Conservation (phyloP, 306 rosid species). For the Astragalus glycyphyllos region DNA sequence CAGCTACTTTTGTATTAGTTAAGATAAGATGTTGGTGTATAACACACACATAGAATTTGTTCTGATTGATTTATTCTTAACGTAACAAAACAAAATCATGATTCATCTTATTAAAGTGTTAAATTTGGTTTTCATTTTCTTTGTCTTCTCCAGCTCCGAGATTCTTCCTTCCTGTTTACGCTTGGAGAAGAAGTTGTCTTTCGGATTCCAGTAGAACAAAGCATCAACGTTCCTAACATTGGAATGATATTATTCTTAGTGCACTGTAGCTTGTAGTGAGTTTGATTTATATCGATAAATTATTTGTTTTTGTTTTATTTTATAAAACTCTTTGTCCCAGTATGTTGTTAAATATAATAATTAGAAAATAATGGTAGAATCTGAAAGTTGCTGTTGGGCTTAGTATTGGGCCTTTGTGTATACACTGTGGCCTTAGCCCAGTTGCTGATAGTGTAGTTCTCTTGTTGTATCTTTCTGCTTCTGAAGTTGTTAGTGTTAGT, state of each 20-base stretch:
- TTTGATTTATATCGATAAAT: neutral
- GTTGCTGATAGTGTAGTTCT: no score
- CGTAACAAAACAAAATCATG: conserved; percentile 39
- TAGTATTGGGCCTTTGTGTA: no score
- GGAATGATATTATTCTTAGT: conserved; percentile 31
- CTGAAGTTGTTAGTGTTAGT: no score
- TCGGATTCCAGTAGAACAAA: conserved; percentile 42
- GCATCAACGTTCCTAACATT: conserved; percentile 29
- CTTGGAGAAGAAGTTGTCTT: conserved; percentile 36
- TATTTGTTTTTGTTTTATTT: neutral
- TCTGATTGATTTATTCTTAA: conserved; percentile 32
- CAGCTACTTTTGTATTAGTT: conserved; percentile 47
- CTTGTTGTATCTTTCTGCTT: no score
- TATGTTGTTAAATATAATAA: no score
- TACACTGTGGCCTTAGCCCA: no score
- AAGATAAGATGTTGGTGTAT: conserved; percentile 18
- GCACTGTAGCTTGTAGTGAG: neutral
- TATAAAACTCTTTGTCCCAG: neutral
- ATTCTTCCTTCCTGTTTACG: conserved; percentile 59
- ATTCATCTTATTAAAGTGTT: conserved; percentile 45
- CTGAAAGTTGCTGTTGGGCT: no score
- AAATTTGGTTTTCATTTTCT: conserved; percentile 25
- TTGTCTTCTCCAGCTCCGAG: conserved; percentile 27
- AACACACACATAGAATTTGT: conserved; percentile 38
- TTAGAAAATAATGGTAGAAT: no score